Evolutionary conservation across 2,329 filamentous ascomycete genomes (phyloP).

Genomic region (Ophiostoma ulmi): DNA sequence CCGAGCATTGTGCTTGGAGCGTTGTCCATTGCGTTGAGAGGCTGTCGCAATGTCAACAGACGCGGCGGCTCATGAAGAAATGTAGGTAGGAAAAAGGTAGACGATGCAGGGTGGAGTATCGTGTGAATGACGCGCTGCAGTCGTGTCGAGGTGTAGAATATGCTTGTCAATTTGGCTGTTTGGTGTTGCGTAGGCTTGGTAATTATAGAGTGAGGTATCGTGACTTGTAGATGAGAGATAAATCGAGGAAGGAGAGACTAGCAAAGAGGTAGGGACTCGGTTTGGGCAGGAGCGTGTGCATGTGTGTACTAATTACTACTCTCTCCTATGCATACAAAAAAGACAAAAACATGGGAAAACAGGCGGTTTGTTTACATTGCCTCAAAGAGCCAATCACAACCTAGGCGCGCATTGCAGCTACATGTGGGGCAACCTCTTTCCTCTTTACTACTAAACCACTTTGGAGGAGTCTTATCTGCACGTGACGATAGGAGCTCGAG

Average conservation of each 20-base stretch:
- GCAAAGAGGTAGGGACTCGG: neutral
- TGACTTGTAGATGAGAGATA: neutral
- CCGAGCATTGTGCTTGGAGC: neutral
- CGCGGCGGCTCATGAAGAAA: neutral
- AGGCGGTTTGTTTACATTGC: constrained; percentile 27
- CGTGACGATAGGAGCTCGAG: constrained; percentile 21
- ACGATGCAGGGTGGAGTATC: neutral
- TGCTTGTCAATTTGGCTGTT: neutral
- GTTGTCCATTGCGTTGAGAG: constrained; percentile 3
- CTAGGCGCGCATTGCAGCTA: constrained; percentile 3
- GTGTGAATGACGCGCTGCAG: neutral
- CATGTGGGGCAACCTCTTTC: neutral
- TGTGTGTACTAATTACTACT: neutral
- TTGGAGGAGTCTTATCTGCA: constrained; percentile 14
- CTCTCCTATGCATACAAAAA: neutral
- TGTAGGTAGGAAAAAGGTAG: neutral
- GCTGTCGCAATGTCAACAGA: constrained; percentile 9
- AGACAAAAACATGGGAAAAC: constrained; percentile 5
- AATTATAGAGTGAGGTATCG: neutral
- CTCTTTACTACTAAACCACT: too few relatives aligned
- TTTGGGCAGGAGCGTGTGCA: constrained; percentile 9
- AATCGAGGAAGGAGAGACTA: neutral
- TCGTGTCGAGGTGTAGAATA: neutral
- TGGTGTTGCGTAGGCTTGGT: neutral
- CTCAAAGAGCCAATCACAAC: constrained; percentile 21